phyloP scores from a whole-genome alignment of 2,329 filamentous ascomycete species.

The Geosmithia flava region DNA sequence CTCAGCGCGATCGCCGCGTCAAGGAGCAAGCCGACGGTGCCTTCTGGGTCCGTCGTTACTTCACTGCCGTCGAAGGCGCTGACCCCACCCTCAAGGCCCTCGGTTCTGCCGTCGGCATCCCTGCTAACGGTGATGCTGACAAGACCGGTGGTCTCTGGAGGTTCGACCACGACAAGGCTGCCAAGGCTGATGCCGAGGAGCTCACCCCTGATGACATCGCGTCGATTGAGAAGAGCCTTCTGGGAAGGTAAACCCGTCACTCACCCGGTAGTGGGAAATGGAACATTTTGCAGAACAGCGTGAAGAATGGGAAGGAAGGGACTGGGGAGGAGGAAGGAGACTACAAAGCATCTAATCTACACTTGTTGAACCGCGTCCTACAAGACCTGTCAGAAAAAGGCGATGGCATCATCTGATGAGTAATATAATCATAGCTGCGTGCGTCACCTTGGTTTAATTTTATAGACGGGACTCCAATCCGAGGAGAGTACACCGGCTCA shows the following conservation, averaged over 20 bases:
- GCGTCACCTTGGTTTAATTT: too few relatives aligned
- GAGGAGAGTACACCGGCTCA: too few relatives aligned
- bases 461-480: too few relatives aligned
- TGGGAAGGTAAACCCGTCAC: slow-evolving; percentile 25
- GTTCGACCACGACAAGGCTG: slow-evolving; percentile 37
- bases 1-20: slow-evolving; percentile 63
- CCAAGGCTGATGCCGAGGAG: slow-evolving; percentile 20
- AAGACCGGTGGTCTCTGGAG: slow-evolving; percentile 51
- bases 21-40: slow-evolving; percentile 63
- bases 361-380: too few relatives aligned
- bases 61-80: slow-evolving; percentile 38
- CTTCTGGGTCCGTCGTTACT: slow-evolving; percentile 78
- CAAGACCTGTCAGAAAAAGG: too few relatives aligned
- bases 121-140: slow-evolving; percentile 39
- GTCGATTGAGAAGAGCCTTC: slow-evolving; percentile 31
- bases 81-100: slow-evolving; percentile 33
- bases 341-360: too few relatives aligned
- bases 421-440: too few relatives aligned
- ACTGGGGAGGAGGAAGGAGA: too few relatives aligned
- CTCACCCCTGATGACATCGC: slow-evolving; percentile 25
- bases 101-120: slow-evolving; percentile 32
- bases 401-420: too few relatives aligned
- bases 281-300: too few relatives aligned
- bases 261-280: too few relatives aligned
- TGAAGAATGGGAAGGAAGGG: too few relatives aligned